These are phyloP conservation scores for Metschnikowia borealis DNA, from an alignment of 805 yeast species.

Conservation along the genomic window DNA sequence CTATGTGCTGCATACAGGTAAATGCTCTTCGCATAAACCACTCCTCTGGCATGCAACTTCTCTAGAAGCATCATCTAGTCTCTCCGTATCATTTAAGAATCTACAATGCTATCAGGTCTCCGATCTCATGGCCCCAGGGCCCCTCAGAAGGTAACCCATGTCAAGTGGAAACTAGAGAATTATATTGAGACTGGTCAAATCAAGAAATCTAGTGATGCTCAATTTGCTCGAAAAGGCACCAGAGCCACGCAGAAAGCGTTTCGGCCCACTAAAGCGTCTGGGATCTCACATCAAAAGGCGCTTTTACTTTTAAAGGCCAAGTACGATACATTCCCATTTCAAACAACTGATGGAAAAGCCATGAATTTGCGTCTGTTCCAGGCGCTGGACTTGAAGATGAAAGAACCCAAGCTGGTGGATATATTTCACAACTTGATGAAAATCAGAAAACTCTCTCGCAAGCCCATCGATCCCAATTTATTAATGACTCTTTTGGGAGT, in stretches of 20 bases:
- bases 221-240: slow-evolving; percentile 11
- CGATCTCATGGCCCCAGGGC: neutral
- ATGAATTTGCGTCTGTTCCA: slow-evolving; percentile 23
- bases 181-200: slow-evolving; percentile 29
- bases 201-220: slow-evolving; percentile 16
- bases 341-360: slow-evolving; percentile 22
- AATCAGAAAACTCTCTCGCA: slow-evolving; percentile 21
- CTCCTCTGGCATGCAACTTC: neutral
- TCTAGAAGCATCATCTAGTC: neutral
- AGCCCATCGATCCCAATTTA: slow-evolving; percentile 42
- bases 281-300: slow-evolving; percentile 19
- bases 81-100: too few species aligned
- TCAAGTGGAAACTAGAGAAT: slow-evolving; percentile 23
- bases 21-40: neutral
- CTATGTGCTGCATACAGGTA: neutral
- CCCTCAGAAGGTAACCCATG: slow-evolving; percentile 1
- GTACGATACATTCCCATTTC: slow-evolving; percentile 26
- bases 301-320: slow-evolving; percentile 27
- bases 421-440: slow-evolving; percentile 29
- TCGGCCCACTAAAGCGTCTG: neutral
- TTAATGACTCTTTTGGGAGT: slow-evolving; percentile 56
- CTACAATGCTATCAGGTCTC: neutral
- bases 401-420: slow-evolving; percentile 18
- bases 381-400: slow-evolving; percentile 22
- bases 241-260: slow-evolving; percentile 6